A percentile compares a stretch with the other conserved stretches of the same genome.
Evolutionary conservation across 345 rosid species (phyloP).

Genomic region (Moricandia arvensis): DNA sequence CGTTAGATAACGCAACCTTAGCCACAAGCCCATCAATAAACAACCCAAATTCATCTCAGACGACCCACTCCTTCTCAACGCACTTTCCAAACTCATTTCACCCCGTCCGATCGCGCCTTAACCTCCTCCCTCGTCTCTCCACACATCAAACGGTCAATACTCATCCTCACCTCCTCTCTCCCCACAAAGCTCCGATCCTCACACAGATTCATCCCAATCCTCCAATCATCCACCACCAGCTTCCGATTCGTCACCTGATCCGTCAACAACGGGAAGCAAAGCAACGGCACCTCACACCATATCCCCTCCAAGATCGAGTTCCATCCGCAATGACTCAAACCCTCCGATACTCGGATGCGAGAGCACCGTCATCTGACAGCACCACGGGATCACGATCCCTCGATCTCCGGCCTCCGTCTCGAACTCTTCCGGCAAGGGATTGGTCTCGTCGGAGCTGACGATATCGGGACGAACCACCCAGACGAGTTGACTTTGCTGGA

Average conservation of each 20-base stretch:
- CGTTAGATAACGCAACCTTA: conserved; percentile 34
- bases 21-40: conserved; percentile 44
- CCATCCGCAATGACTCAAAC: conserved; percentile 85
- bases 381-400: conserved; percentile 68
- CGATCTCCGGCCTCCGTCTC: conserved; percentile 44
- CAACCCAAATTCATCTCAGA: conserved; percentile 44
- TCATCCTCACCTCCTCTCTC: conserved; percentile 45
- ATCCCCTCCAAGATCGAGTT: conserved; percentile 66
- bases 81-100: conserved; percentile 46
- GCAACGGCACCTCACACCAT: conserved; percentile 70
- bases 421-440: conserved; percentile 57
- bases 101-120: conserved; percentile 41
- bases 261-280: conserved; percentile 67
- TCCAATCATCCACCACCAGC: conserved; percentile 83
- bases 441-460: conserved; percentile 58
- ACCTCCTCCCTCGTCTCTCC: conserved; percentile 42
- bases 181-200: conserved; percentile 33
- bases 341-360: conserved; percentile 70
- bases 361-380: conserved; percentile 58
- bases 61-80: conserved; percentile 46
- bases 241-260: conserved; percentile 87
- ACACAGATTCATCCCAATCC: conserved; percentile 61
- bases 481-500: conserved; percentile 53
- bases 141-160: conserved; percentile 51
- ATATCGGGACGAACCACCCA: conserved; percentile 87